A percentile compares a stretch with the other conserved stretches of the same genome.
Conservation (phyloP, 2,329 filamentous ascomycete genomes). For the Metarhizium humberi region DNA sequence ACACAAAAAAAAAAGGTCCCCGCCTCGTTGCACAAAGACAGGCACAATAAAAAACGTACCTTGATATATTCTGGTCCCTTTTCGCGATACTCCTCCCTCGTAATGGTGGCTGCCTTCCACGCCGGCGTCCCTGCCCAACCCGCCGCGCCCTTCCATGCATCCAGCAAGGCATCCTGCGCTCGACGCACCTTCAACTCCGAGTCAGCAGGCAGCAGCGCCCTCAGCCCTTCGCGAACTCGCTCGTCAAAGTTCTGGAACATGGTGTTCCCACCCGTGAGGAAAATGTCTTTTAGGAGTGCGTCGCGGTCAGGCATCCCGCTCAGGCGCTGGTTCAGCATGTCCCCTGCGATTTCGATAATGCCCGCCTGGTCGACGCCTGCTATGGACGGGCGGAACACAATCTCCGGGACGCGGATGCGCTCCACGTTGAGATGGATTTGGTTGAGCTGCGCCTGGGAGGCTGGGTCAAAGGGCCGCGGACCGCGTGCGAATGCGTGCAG, state of each 20-base stretch:
- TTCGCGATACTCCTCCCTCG: conserved; percentile 76
- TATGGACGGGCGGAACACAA: conserved; percentile 86
- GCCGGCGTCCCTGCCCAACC: conserved; percentile 61
- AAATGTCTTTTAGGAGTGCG: conserved; percentile 74
- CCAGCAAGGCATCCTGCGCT: conserved; percentile 67
- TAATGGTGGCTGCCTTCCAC: conserved; percentile 59
- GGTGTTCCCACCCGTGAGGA: conserved; percentile 89
- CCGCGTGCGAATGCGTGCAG: conserved; percentile 86
- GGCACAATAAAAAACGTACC: conserved; percentile 33
- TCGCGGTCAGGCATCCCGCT: conserved; percentile 46
- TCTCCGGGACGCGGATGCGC: conserved; percentile 86
- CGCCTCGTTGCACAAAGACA: neutral
- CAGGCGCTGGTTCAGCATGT: conserved; percentile 80
- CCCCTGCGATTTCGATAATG: conserved; percentile 81
- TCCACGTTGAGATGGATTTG: conserved; percentile 96
- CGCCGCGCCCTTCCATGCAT: conserved; percentile 91
- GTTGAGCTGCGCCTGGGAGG: conserved; percentile 69
- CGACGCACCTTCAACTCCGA: conserved; percentile 59
- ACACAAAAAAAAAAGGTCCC: neutral
- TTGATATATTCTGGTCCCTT: conserved; percentile 93
- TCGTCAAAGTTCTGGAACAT: conserved; percentile 83
- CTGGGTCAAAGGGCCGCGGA: conserved; percentile 73
- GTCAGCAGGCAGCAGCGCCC: conserved; percentile 61
- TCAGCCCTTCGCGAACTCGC: conserved; percentile 63
- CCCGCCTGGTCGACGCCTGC: conserved; percentile 90